Evolutionary conservation across 1,284 basidiomycete species (phyloP).

Genomic region (Cryptococcus sp.): DNA sequence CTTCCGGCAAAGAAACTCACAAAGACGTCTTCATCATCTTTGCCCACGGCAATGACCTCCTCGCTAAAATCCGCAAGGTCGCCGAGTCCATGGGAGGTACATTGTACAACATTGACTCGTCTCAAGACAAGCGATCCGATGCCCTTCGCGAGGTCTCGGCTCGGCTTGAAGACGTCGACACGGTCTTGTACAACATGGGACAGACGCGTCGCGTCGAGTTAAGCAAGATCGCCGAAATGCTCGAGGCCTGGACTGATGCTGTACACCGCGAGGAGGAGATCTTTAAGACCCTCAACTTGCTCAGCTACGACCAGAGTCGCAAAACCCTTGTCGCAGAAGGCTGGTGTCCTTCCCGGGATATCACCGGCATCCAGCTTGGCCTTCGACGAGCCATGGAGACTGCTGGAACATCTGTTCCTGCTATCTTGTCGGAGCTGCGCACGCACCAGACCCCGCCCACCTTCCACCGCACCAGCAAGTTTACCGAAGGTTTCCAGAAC

Average conservation of each 20-base stretch:
- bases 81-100: conserved; percentile 98
- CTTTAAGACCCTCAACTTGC: conserved; percentile 89
- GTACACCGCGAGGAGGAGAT: conserved; percentile 95
- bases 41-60: conserved; percentile 89
- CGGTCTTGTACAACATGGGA: conserved; percentile 88
- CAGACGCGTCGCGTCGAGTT: conserved; percentile 82
- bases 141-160: conserved; percentile 84
- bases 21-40: conserved; percentile 99
- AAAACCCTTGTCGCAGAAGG: conserved; percentile 97
- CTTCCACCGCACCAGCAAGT: conserved; percentile 92
- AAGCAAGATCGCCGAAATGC: conserved; percentile 77
- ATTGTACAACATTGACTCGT: conserved; percentile 92
- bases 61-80: conserved; percentile 97
- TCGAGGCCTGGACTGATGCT: conserved; percentile 91
- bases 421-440: conserved; percentile 86
- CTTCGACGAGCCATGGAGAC: conserved; percentile 93
- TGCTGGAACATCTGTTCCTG: conserved; percentile 87
- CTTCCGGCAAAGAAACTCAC: conserved; percentile 75
- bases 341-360: conserved; percentile 93
- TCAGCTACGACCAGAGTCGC: conserved; percentile 89
- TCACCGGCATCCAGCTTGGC: conserved; percentile 81
- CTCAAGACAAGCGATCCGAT: conserved; percentile 86
- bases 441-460: conserved; percentile 94
- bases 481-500: conserved; percentile 95
- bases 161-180: conserved; percentile 90